Percentiles rank a stretch among this genome's conserved stretches.
Conservation (phyloP, 2,329 filamentous ascomycete species). For the Colletotrichum euphorbiae region DNA sequence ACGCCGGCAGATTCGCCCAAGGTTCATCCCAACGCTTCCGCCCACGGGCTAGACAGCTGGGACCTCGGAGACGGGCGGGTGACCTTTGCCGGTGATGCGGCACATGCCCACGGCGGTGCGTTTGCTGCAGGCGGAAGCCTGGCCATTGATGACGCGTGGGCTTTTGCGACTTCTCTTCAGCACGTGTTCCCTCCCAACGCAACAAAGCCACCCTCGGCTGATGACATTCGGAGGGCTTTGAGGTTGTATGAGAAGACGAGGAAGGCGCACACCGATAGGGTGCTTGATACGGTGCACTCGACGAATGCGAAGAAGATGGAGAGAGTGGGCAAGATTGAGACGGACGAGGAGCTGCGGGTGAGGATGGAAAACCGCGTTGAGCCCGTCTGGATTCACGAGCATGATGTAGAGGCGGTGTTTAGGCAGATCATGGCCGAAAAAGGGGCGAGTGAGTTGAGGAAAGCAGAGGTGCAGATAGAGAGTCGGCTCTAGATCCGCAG, state of each 20-base stretch:
- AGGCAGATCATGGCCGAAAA: slow-evolving; percentile 23
- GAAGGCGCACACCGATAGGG: slow-evolving; percentile 53
- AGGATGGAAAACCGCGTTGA: slow-evolving; percentile 52
- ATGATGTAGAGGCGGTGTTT: slow-evolving; percentile 57
- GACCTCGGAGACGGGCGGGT: slow-evolving; percentile 50
- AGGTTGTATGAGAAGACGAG: slow-evolving; percentile 56
- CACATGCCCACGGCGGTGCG: slow-evolving; percentile 55
- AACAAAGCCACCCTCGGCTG: slow-evolving; percentile 21
- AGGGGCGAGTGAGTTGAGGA: not conserved
- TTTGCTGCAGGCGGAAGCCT: slow-evolving; percentile 55
- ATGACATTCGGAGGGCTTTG: slow-evolving; percentile 47
- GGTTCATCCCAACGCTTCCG: slow-evolving; percentile 57
- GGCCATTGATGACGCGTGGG: slow-evolving; percentile 56
- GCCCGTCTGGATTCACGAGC: slow-evolving; percentile 58
- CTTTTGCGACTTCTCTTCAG: slow-evolving; percentile 52
- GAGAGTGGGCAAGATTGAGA: slow-evolving; percentile 44
- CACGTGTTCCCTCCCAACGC: slow-evolving; percentile 48
- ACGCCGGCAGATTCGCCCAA: slow-evolving; percentile 50
- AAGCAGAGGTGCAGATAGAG: slow-evolving; percentile 8
- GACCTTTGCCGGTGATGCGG: slow-evolving; percentile 54
- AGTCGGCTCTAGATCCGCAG: slow-evolving; percentile 17
- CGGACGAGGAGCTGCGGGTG: slow-evolving; percentile 51
- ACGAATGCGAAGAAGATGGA: slow-evolving; percentile 46
- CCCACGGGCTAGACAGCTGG: slow-evolving; percentile 55
- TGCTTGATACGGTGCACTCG: slow-evolving; percentile 51